A percentile compares a stretch with the other conserved stretches of the same genome.
Evolutionary conservation across 345 rosid genomes (phyloP).

Genomic region (Tarenaya hassleriana): DNA sequence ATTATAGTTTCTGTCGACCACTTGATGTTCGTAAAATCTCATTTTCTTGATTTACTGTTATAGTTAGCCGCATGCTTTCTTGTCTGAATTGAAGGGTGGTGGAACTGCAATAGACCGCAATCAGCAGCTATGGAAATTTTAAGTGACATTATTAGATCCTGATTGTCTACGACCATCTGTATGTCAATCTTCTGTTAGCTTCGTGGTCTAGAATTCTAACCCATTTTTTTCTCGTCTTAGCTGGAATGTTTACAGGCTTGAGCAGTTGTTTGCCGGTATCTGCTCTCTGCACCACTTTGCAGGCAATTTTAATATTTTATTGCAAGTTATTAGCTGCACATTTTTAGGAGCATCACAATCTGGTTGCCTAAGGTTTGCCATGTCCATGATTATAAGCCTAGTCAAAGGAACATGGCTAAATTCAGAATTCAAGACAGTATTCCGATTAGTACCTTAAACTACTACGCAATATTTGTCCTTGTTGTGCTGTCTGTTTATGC

Average conservation of each 20-base stretch:
- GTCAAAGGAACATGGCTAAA: no score
- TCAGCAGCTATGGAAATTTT: conserved; percentile 66
- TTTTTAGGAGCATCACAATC: conserved; percentile 8
- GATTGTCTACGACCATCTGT: no score
- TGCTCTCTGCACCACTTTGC: neutral
- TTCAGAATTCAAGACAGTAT: no score
- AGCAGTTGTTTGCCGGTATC: conserved; percentile 62
- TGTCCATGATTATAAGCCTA: no score
- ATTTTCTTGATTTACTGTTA: no score
- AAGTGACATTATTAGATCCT: conserved; percentile 1
- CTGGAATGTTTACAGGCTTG: conserved; percentile 90
- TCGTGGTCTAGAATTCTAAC: conserved; percentile 9
- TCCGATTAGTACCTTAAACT: no score
- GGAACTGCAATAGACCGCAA: conserved; percentile 63
- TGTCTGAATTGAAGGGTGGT: no score
- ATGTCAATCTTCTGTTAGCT: conserved; percentile 11
- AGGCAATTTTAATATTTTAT: conserved; percentile 5
- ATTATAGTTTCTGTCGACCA: no score
- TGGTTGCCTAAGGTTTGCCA: neutral
- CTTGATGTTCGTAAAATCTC: no score
- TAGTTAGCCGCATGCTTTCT: no score
- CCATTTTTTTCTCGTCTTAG: conserved; percentile 30
- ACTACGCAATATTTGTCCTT: no score
- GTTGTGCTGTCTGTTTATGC: no score
- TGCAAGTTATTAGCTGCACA: conserved; percentile 6